Base-by-base conservation (phyloP, 1,284 basidiomycete genomes). In the Leccinum subrobustum region DNA sequence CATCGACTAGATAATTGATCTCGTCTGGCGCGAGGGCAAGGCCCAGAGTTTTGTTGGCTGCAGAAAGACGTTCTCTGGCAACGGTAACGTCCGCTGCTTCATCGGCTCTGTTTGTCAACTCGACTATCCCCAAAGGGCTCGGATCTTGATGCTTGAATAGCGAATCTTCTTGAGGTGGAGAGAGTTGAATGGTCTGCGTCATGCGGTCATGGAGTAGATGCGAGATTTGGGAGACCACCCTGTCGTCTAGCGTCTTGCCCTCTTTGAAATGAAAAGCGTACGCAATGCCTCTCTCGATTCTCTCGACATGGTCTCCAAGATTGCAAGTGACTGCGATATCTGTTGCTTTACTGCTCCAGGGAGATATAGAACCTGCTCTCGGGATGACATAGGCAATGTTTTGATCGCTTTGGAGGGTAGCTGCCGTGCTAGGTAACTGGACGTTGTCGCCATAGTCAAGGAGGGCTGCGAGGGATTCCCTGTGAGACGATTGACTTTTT, bases 281-380 rank as follows among this genome's bases (percentile, higher is more conserved):
- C 4, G 85, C 86, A 18, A 89, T 75, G 3, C 95, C 95, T 25
- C 95, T 87, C 74, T 98, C 96, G 60, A 98, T 77, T 52, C 96
- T 85, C 64, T 88, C 82, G 56, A 98, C 79, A 61, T 87, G 78
- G 4, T 78, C 72, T 8, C 81, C 84, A 6, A 98, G 84, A 55
- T 88, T 89, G 77, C 96, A 98, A 64, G 96, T 87, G 23, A 79
- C 77, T n/a, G 94, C 85, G 62, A 98, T 98, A 72, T 98, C 95
- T 2, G 96, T 97, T 3, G 96, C 96, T 77, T 98, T 98, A 77
- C 92, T 95, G 7, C 95, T 97, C 96, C 96, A 98, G 1, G 96
- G 93, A 20, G 91, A 93, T 72, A 95, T 89, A 35, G 91, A 89
- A 3, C 89, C 90, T 9, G 81, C 81, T 63, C 95, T 79, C n/a